phyloP scores from a whole-genome alignment of 2,329 filamentous ascomycete genomes.

The Gaeumannomyces sp. region DNA sequence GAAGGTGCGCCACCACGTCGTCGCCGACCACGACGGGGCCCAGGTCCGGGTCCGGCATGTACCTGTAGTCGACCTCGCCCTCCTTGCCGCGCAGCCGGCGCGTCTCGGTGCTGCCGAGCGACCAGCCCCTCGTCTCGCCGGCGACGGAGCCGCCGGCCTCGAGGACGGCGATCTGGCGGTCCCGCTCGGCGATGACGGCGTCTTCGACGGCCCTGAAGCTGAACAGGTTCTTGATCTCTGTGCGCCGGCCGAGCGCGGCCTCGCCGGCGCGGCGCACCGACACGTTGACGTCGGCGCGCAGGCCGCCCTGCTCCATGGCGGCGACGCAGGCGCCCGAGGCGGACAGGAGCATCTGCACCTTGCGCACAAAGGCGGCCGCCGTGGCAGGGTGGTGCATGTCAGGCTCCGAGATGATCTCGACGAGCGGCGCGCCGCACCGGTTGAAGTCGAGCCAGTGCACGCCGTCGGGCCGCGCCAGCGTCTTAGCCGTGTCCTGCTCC shows the following conservation, averaged over 20 bases:
- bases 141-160: slow-evolving; percentile 67
- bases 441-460: slow-evolving; percentile 87
- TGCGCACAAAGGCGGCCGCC: slow-evolving; percentile 81
- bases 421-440: slow-evolving; percentile 79
- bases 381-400: slow-evolving; percentile 82
- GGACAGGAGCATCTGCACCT: slow-evolving; percentile 75
- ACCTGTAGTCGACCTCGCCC: slow-evolving; percentile 94
- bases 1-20: slow-evolving; percentile 62
- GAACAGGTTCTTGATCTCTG: slow-evolving; percentile 95
- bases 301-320: slow-evolving; percentile 88
- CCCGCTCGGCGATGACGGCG: slow-evolving; percentile 83
- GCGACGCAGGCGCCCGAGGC: slow-evolving; percentile 79
- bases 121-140: slow-evolving; percentile 92
- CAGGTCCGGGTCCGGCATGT: slow-evolving; percentile 96
- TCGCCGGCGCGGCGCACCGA: slow-evolving; percentile 63
- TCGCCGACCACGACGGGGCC: slow-evolving; percentile 68
- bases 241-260: slow-evolving; percentile 66
- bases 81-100: slow-evolving; percentile 82
- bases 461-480: slow-evolving; percentile 67
- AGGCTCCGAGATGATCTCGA: slow-evolving; percentile 92
- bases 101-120: slow-evolving; percentile 76
- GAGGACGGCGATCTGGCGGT: slow-evolving; percentile 77
- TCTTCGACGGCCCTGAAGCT: slow-evolving; percentile 95
- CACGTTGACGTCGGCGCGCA: slow-evolving; percentile 93
- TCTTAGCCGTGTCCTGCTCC: slow-evolving; percentile 97